Evolutionary conservation across 441 rosid genomes (phyloP).

Genomic region (Pelargonium cotyledonis): DNA sequence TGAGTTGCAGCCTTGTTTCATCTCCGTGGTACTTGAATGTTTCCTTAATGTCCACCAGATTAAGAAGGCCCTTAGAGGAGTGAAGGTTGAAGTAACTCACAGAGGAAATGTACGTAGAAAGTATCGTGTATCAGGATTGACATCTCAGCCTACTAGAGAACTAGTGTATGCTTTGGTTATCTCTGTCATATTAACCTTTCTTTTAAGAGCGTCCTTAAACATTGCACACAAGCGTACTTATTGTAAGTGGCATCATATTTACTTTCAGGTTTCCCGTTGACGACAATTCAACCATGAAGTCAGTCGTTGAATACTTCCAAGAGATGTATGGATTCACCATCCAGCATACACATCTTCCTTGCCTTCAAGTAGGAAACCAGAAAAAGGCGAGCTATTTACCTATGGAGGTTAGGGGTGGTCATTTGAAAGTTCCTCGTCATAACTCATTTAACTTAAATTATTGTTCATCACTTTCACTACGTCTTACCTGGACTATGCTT

Average conservation of each 20-base stretch:
- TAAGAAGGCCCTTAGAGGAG: constrained; percentile 88
- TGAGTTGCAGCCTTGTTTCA: constrained; percentile 6
- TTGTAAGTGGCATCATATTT: background rate
- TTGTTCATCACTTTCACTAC: constrained; percentile 5
- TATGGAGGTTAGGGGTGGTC: constrained; percentile 62
- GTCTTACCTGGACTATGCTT: constrained; percentile 6
- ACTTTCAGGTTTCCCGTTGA: constrained; percentile 83
- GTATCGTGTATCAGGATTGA: constrained; percentile 94
- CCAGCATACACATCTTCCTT: constrained; percentile 83
- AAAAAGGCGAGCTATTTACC: constrained; percentile 96
- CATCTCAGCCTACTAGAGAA: constrained; percentile 96
- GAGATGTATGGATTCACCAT: constrained; percentile 98
- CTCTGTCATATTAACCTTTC: background rate
- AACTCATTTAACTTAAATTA: background rate
- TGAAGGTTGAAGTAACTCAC: constrained; percentile 96
- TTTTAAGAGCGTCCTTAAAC: background rate
- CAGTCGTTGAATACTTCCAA: constrained; percentile 92
- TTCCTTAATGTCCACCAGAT: constrained; percentile 40
- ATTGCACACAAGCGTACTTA: background rate
- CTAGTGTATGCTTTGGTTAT: constrained; percentile 49
- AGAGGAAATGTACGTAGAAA: constrained; percentile 82
- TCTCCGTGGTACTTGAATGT: constrained; percentile 15
- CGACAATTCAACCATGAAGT: constrained; percentile 88
- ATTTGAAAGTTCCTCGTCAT: background rate
- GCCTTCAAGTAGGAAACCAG: constrained; percentile 97